A percentile compares a stretch with the other conserved stretches of the same genome.
Evolutionary conservation across 768 basidiomycete species (phyloP).

Genomic region (Xerocomellus chrysenteron): DNA sequence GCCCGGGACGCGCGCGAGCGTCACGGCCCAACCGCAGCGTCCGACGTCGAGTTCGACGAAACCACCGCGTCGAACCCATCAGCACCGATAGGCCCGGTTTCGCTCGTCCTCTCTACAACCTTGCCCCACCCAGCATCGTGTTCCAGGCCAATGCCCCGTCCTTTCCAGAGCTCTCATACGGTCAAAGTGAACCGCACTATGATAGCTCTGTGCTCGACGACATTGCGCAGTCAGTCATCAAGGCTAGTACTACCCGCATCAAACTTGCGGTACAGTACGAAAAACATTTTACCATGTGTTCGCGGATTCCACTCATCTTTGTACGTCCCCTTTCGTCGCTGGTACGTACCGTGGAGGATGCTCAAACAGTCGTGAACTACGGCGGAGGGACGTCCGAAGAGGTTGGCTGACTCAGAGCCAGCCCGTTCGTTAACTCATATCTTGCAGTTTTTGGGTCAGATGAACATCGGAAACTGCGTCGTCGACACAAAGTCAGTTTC

Average conservation of each 20-base stretch:
- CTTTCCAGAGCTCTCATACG: too few species aligned
- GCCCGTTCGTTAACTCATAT: neutral
- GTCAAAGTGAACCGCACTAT: too few species aligned
- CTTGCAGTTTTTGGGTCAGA: constrained; percentile 15
- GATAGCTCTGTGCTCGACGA: too few species aligned
- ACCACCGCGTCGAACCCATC: too few species aligned
- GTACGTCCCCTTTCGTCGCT: constrained; percentile 1
- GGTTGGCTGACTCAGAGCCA: constrained; percentile 3
- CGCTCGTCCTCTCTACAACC: too few species aligned
- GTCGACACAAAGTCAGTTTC: constrained; percentile 20
- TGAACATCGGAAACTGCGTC: constrained; percentile 11
- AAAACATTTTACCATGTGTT: neutral
- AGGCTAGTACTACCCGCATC: neutral
- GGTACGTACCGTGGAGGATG: constrained; percentile 7
- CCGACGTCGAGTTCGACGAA: too few species aligned
- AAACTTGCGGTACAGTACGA: neutral
- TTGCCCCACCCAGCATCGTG: too few species aligned
- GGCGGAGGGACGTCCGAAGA: constrained; percentile 23
- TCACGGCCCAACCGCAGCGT: too few species aligned
- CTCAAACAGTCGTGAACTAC: constrained; percentile 18
- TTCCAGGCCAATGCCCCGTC: too few species aligned
- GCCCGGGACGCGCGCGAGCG: too few species aligned
- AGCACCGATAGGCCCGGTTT: too few species aligned
- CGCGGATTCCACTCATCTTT: constrained; percentile 11
- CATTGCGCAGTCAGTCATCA: neutral